Conservation (phyloP, 2,329 filamentous ascomycete genomes). For the Dactylellina drechsleri region DNA sequence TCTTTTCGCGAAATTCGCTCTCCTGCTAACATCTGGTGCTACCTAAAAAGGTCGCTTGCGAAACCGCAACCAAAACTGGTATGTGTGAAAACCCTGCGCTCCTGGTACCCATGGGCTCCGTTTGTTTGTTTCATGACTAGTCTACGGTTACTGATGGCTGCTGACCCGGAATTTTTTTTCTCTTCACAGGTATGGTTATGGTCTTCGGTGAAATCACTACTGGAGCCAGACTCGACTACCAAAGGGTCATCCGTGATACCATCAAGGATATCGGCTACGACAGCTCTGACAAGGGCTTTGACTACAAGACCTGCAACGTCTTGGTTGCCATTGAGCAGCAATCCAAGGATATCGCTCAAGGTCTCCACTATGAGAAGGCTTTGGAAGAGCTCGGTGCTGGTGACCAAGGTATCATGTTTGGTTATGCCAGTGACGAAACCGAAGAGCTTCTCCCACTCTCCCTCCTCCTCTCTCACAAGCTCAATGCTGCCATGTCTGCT, state of each 20-base stretch:
- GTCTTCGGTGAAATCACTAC: slow-evolving; percentile 98
- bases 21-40: slow-evolving; percentile 26
- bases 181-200: slow-evolving; percentile 79
- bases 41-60: slow-evolving; percentile 78
- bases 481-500: slow-evolving; percentile 92
- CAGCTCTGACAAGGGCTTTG: slow-evolving; percentile 95
- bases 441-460: slow-evolving; percentile 96
- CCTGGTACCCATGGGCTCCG: slow-evolving; percentile 5
- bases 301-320: slow-evolving; percentile 99
- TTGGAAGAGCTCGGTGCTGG: slow-evolving; percentile 97
- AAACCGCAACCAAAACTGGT: slow-evolving; percentile 99
- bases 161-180: slow-evolving; percentile 21
- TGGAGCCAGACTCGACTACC: slow-evolving; percentile 95
- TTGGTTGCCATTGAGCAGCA: slow-evolving; percentile 99
- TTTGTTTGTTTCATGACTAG: slow-evolving; percentile 54
- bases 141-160: slow-evolving; percentile 29
- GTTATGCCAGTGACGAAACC: slow-evolving; percentile 99
- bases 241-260: slow-evolving; percentile 91
- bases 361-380: slow-evolving; percentile 96
- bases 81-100: slow-evolving; percentile 60
- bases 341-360: slow-evolving; percentile 98
- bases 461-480: slow-evolving; percentile 92
- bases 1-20: slow-evolving; percentile 26
- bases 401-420: slow-evolving; percentile 99
- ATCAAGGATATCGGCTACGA: slow-evolving; percentile 99